phyloP scores from a whole-genome alignment of 805 yeast species.

The Soucietia sequanensis region DNA sequence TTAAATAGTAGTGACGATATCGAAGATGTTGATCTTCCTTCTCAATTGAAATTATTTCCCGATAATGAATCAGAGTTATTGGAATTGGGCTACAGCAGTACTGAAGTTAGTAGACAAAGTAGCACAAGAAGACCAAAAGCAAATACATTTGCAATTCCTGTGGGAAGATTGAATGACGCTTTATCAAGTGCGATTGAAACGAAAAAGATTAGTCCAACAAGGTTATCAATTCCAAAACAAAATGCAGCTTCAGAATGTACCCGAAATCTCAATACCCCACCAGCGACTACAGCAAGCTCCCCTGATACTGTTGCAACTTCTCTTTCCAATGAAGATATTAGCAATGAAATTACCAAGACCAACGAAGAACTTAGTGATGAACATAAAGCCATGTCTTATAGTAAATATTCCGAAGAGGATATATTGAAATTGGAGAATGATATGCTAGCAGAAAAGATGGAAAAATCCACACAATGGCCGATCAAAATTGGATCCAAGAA shows the following conservation, averaged over 20 bases:
- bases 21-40: slow-evolving; percentile 40
- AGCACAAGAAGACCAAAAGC: slow-evolving; percentile 33
- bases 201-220: background rate
- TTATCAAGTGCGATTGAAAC: no score
- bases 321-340: no score
- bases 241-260: no score
- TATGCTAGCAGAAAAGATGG: slow-evolving; percentile 34
- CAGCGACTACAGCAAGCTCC: slow-evolving; percentile 3
- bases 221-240: no score
- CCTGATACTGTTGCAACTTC: slow-evolving; percentile 7
- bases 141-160: slow-evolving; percentile 28
- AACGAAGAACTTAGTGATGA: slow-evolving; percentile 7
- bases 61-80: slow-evolving; percentile 33
- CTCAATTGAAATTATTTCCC: slow-evolving; percentile 52
- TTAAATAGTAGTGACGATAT: background rate
- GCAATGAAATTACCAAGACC: background rate
- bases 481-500: slow-evolving; percentile 58
- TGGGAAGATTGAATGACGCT: slow-evolving; percentile 6
- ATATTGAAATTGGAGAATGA: slow-evolving; percentile 47
- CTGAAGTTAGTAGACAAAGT: slow-evolving; percentile 30
- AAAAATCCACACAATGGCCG: slow-evolving; percentile 47
- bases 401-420: slow-evolving; percentile 37
- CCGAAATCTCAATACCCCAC: slow-evolving; percentile 1
- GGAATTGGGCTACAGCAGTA: slow-evolving; percentile 25
- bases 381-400: slow-evolving; percentile 18